A percentile compares a stretch with the other conserved stretches of the same genome.
Evolutionary conservation across 2,329 filamentous ascomycete genomes (phyloP).

Genomic region (Phoma sp.): DNA sequence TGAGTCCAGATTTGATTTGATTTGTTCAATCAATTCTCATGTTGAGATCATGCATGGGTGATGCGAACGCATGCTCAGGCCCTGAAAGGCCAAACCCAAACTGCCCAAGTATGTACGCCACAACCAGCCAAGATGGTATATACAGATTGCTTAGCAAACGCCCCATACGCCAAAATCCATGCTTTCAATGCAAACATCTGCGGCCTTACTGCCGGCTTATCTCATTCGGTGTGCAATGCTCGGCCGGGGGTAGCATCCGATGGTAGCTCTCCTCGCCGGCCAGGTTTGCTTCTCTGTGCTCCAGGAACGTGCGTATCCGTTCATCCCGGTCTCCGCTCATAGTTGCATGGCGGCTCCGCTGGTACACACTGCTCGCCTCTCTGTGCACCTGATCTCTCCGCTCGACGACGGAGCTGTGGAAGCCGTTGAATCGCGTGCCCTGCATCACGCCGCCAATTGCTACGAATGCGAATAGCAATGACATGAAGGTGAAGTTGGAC

Average conservation of each 20-base stretch:
- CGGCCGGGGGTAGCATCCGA: slow-evolving; percentile 54
- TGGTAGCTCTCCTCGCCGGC: slow-evolving; percentile 55
- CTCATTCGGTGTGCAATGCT: slow-evolving; percentile 56
- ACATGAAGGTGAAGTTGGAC: slow-evolving; percentile 80
- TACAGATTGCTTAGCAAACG: slow-evolving; percentile 8
- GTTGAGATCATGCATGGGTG: not conserved
- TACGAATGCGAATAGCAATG: slow-evolving; percentile 73
- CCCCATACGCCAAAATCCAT: not conserved
- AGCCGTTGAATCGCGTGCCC: slow-evolving; percentile 70
- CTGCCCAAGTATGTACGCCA: slow-evolving; percentile 1
- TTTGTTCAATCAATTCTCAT: not conserved
- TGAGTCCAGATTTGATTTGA: not conserved
- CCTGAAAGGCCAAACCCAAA: slow-evolving; percentile 16
- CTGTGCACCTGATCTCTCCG: slow-evolving; percentile 72
- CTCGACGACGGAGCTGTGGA: slow-evolving; percentile 69
- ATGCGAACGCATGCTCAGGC: slow-evolving; percentile 11
- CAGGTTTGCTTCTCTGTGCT: slow-evolving; percentile 54
- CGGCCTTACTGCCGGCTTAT: slow-evolving; percentile 36
- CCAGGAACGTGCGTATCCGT: slow-evolving; percentile 79
- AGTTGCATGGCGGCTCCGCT: slow-evolving; percentile 62
- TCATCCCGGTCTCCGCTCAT: slow-evolving; percentile 57
- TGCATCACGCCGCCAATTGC: slow-evolving; percentile 76
- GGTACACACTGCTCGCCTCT: slow-evolving; percentile 68
- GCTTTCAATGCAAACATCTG: not conserved
- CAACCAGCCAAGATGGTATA: not conserved